Evolutionary conservation across 805 yeast species (phyloP).

Genomic region (Saturnispora quitensis): DNA sequence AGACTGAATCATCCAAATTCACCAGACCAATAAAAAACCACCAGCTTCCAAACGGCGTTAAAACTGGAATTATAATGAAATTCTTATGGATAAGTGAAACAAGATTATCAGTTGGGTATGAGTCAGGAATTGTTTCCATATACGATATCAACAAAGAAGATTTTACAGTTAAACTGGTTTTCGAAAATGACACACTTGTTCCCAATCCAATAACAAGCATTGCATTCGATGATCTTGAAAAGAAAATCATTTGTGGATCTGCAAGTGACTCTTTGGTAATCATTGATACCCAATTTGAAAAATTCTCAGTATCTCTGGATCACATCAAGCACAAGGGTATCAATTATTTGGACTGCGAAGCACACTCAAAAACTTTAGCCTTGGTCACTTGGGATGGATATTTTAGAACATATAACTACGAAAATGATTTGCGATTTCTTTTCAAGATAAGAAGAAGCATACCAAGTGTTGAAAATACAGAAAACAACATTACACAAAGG

Average conservation of each 20-base stretch:
- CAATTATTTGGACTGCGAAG: slow-evolving; percentile 19
- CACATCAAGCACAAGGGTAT: slow-evolving; percentile 32
- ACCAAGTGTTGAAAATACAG: slow-evolving; percentile 19
- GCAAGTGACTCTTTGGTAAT: slow-evolving; percentile 1
- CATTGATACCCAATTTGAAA: not conserved
- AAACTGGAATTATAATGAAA: slow-evolving; percentile 58
- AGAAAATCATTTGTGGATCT: slow-evolving; percentile 39
- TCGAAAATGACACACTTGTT: slow-evolving; percentile 27
- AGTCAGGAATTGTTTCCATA: slow-evolving; percentile 53
- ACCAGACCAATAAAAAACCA: slow-evolving; percentile 22
- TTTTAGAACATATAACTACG: slow-evolving; percentile 27
- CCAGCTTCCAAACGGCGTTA: not conserved
- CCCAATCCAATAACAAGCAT: slow-evolving; percentile 52
- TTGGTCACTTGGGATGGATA: slow-evolving; percentile 47
- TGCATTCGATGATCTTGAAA: slow-evolving; percentile 20
- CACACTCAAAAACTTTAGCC: slow-evolving; percentile 23
- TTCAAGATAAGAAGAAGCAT: slow-evolving; percentile 20
- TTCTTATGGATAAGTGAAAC: slow-evolving; percentile 31
- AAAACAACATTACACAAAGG: slow-evolving; percentile 1
- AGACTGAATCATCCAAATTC: slow-evolving; percentile 10
- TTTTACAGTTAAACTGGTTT: slow-evolving; percentile 14
- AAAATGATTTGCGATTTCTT: slow-evolving; percentile 15
- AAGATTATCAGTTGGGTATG: slow-evolving; percentile 51
- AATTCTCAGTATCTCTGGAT: not conserved
- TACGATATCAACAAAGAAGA: slow-evolving; percentile 17